Conservation (phyloP, 495 filamentous ascomycete genomes). For the Aspergillus coremiiformis region DNA sequence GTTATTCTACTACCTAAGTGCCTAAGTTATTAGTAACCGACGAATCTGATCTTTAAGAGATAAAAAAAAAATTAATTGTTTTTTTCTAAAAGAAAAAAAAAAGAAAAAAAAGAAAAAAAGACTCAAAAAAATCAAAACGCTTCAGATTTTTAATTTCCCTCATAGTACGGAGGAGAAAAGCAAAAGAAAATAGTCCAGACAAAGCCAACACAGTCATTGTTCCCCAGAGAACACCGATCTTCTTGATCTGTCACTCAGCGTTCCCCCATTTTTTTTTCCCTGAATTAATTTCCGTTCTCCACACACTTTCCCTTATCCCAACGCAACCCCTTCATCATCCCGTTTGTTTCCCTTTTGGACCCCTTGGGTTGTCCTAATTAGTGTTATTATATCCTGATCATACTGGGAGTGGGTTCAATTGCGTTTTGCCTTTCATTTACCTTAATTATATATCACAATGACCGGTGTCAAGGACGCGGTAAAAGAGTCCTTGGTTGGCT, state of each 20-base stretch:
- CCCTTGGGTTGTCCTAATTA: background rate
- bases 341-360: conserved; percentile 1
- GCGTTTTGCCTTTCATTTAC: conserved; percentile 5
- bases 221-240: conserved; percentile 2
- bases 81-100: conserved; percentile 3
- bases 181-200: background rate
- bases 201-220: background rate
- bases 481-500: conserved; percentile 71
- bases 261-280: conserved; percentile 11
- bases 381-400: background rate
- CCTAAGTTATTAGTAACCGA: background rate
- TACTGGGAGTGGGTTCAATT: conserved; percentile 1
- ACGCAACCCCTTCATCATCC: conserved; percentile 17
- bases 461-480: conserved; percentile 58
- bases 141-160: conserved; percentile 6
- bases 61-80: background rate
- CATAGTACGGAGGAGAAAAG: background rate
- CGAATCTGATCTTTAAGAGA: background rate
- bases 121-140: conserved; percentile 1
- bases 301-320: conserved; percentile 10
- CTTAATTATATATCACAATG: conserved; percentile 33
- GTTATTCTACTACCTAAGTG: no score
- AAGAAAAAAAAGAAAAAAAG: conserved; percentile 11
- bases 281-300: conserved; percentile 14
- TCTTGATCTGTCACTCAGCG: background rate